Evolutionary conservation across 2,329 filamentous ascomycete genomes (phyloP), one percentile per base, ranked within the genome.

Genomic region (Penicillium paneum): DNA sequence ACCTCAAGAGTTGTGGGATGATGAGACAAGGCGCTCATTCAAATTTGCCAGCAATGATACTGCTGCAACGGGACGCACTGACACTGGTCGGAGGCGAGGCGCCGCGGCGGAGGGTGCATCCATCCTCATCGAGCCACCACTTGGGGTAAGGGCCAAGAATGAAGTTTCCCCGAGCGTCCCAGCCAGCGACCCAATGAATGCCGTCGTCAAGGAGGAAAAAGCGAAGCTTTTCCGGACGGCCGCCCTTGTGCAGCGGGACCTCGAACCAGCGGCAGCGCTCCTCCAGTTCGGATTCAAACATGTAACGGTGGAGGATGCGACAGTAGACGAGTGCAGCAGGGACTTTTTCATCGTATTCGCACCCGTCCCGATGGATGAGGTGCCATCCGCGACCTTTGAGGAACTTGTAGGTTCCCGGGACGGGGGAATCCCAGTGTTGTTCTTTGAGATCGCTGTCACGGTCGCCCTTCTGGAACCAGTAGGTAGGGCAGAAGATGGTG

Each of bases 191-290:
- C 77, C 78, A 81, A 49, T 75, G 72, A 42, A 75, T 63, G 34
- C 74, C 77, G 45, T 80, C 76, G 52, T 81, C 78, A 28, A 81
- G 73, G 12, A 69, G 73, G 67, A 81, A 80, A 67, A 80, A 81
- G 52, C 75, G 69, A 17, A 74, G 72, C 57, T 70, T 65, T 48
- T 75, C 67, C 10, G 68, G 65, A 51, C 71, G 72, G 49, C 71
- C 71, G 36, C 71, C 71, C 26, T 68, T 66, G 17, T 71, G 66
- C 50, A 74, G 66, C 17, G 67, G 68, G 52, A 79, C 74, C 13
- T 63, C 65, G 57, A 74, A 73, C 60, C 73, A 71, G 52, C 69
- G 73, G 62, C 78, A 79, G 57, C 78, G 75, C 31, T 71, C 65
- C 42, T 79, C 71, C 64, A 79, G 76, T 50, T 81, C 78, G 10